Base-by-base conservation (phyloP, 345 rosid species). In the Hibiscus tridactylites region DNA sequence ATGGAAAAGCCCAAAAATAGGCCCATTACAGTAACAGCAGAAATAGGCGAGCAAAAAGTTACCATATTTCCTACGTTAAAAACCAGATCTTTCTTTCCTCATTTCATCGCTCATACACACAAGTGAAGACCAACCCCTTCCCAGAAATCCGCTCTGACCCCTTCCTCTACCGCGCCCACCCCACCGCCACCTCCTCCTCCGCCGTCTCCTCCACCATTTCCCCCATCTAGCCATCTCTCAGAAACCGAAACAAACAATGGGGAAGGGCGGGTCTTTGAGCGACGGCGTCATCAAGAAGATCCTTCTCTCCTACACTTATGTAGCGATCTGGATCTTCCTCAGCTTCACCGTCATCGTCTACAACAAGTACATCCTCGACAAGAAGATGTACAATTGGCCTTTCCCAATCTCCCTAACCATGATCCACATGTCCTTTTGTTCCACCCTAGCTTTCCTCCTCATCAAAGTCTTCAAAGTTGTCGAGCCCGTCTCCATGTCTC, bases 371-470 rank as follows among this genome's bases (percentile, higher is more conserved):
- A 93, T 93, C 91, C 93, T 93, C 54, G 98, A 93, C 85, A 88
- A 88, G 81, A 91, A 93, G 86, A 88, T 93, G 92, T 93, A 91
- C 86, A 90, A 91, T 74, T 93, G 98, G 98, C 98, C 98, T 0
- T 93, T 78, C 77, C 97, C 98, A 0, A 88, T 94, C 81, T 91
- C 98, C 2, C 98, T 94, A 49, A 94, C 97, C 75, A 90, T 94
- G 95, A 94, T 94, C 86, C 98, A 94, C 87, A 94, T 94, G 98
- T 83, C 93, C 65, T 94, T 94, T 63, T 94, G 98, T 82, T 83
- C 98, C 61, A 75, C 95, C 21, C 89, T 94, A 24, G 96, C 98
- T 59, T 70, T 88, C 80, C 78, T 91, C 80, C 86, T 93, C 81
- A 85, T 93, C 59, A 54, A 54, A n/a, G 26, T 54, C 59, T 17